Base-by-base conservation (phyloP, 306 rosid genomes). In the Citrullus amarus region DNA sequence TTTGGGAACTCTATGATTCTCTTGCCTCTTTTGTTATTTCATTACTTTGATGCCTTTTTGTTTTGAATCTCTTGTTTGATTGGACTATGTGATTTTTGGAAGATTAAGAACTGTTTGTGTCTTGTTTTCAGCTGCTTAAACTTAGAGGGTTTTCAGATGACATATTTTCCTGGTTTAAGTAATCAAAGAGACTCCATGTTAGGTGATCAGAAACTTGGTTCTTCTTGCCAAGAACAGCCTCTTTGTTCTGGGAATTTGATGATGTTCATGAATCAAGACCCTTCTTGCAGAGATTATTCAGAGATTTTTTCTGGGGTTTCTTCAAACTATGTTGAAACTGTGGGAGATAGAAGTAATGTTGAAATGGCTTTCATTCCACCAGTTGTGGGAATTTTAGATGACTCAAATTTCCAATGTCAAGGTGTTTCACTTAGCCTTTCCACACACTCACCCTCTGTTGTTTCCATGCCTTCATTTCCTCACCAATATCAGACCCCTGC, bases 341-440 rank as follows among this genome's bases (percentile, higher is more conserved):
- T 82, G 28, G 89, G 89, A 76, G 86, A 80, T 36, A 89, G 89
- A 81, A 85, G 83, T 38, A 65, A 36, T 65, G 25, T 6, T 79
- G 96, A 90, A 75, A 80, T 88, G 88, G 87, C 81, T 88, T 90
- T 91, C 63, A 84, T 90, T 59, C 86, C 93, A 56, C 84, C 87
- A 11, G 79, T 85, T 18, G 82, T 84, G 56, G 87, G 78, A 32
- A 51, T 73, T 73, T 30, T 73, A 32, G 78, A 73, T 28, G 48
- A 51, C 9, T 32, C 78, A 3, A 89, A 83, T 85, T 82, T 82
- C 25, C 97, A 87, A 74, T 87, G 84, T 75, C 96, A 89, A 57
- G 95, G 95, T 50, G 85, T 95, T 57, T 91, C 97, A 77, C 97
- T 95, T 54, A 95, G 96, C 85, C 93, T 95, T 25, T 87, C 91